Evolutionary conservation across 305 asterid genomes (phyloP), one percentile per base, ranked within the genome.

Genomic region (Fraxinus baroniana): DNA sequence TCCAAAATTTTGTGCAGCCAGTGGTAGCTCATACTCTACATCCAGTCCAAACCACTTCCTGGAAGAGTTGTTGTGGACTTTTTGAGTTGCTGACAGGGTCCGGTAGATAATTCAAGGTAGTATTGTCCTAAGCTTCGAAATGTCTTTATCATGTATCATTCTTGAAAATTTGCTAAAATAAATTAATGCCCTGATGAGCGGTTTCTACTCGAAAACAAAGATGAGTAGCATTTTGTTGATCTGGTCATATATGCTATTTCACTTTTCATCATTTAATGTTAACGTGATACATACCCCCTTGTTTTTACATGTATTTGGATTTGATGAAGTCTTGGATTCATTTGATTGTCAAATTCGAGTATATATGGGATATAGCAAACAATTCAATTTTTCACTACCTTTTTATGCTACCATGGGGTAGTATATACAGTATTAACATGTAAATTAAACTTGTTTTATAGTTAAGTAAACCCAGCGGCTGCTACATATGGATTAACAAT

Each of bases 1-100:
- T 26, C 83, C 12, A 2, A 78, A 73, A 12, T 57, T 81, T 55
- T 88, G 28, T 88, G 91, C 89, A 94, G 97, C 92, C 90, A 33
- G 82, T 78, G 81, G 80, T 78, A 78, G 85, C 74, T 83, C 86
- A 86, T 76, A 78, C 76, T 84, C 86, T 74, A 33, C 85, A n/a
- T 39, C 91, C 88, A 3, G 87, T 33, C 79, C 86, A 90, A 82
- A 89, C 83, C 81, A 86, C 95, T 76, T 90, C 98, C 13, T 94
- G 94, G 97, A 90, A 87, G 93, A 82, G 88, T 88, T 95, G 99
- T 68, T 95, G 97, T 90, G 99, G 98, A 78, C 88, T 95, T 76
- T 90, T 94, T 78, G 99, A 95, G 85, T 78, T 87, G 84, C 85
- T 95, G 73, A 37, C 89, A 1, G 88, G 91, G 77, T 87, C 93